Evolutionary conservation across 371 early-diverging fungal genomes (phyloP).

Genomic region (Mucor velutinosus): DNA sequence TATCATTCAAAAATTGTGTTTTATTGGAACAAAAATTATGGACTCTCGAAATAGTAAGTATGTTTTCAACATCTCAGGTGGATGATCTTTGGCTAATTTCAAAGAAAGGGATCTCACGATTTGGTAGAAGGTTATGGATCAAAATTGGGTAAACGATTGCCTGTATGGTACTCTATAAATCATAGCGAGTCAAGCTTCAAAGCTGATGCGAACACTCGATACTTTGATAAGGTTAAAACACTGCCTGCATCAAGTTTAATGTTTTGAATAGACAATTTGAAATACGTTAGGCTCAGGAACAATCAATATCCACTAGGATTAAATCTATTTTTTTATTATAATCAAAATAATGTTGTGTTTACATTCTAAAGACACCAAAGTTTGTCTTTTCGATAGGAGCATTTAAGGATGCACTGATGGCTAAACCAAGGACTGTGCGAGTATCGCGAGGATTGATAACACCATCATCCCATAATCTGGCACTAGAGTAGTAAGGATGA

Average conservation of each 20-base stretch:
- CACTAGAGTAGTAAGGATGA: slow-evolving; percentile 91
- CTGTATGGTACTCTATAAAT: neutral
- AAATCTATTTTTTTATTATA: neutral
- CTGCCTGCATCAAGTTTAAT: neutral
- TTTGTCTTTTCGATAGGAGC: slow-evolving; percentile 74
- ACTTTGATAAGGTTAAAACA: neutral
- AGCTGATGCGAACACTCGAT: neutral
- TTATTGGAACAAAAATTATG: slow-evolving; percentile 74
- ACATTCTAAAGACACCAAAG: slow-evolving; percentile 99
- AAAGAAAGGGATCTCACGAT: neutral
- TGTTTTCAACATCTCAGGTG: neutral
- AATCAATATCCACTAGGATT: neutral
- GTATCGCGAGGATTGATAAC: slow-evolving; percentile 94
- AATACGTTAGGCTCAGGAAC: neutral
- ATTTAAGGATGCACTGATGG: slow-evolving; percentile 83
- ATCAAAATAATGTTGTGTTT: slow-evolving; percentile 24
- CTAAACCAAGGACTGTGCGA: slow-evolving; percentile 85
- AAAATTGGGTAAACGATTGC: neutral
- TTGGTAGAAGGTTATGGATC: neutral
- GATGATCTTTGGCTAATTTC: neutral
- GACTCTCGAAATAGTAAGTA: slow-evolving; percentile 61
- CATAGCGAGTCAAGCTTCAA: neutral
- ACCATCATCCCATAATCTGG: slow-evolving; percentile 97
- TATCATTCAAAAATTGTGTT: slow-evolving; percentile 43
- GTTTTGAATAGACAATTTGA: neutral